Evolutionary conservation across 305 asterid genomes (phyloP).

Genomic region (Ilex paraguariensis): DNA sequence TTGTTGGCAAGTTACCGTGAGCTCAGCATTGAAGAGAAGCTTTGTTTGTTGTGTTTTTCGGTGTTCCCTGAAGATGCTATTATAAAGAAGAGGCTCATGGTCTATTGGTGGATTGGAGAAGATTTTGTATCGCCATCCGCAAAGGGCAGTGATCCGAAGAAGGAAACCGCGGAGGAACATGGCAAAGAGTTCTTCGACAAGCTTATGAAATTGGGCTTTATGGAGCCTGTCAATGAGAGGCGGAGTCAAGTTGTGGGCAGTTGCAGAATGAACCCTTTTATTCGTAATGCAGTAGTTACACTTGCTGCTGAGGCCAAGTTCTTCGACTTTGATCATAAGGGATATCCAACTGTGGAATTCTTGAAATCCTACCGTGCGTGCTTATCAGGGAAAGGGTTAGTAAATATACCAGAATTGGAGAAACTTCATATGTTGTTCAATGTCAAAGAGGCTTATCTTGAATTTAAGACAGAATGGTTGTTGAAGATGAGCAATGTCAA

Average conservation of each 20-base stretch:
- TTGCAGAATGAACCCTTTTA: slow-evolving; percentile 31
- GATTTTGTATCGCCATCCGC: slow-evolving; percentile 18
- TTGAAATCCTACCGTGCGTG: slow-evolving; percentile 25
- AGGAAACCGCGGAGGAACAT: slow-evolving; percentile 5
- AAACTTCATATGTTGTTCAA: slow-evolving; percentile 42
- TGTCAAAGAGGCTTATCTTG: slow-evolving; percentile 35
- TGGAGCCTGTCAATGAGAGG: slow-evolving; percentile 28
- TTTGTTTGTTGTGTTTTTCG: slow-evolving; percentile 40
- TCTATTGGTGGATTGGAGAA: slow-evolving; percentile 46
- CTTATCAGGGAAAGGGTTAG: slow-evolving; percentile 34
- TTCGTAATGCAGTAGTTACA: slow-evolving; percentile 23
- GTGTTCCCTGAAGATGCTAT: slow-evolving; percentile 33
- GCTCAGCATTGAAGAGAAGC: slow-evolving; percentile 17
- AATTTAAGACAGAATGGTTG: slow-evolving; percentile 35
- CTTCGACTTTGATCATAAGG: slow-evolving; percentile 31
- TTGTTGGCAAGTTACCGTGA: slow-evolving; percentile 23
- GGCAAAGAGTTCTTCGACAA: slow-evolving; percentile 11
- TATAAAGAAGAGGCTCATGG: slow-evolving; percentile 41
- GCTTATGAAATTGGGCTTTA: slow-evolving; percentile 28
- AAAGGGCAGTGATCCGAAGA: neutral
- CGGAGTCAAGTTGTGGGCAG: slow-evolving; percentile 14
- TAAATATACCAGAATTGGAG: slow-evolving; percentile 23
- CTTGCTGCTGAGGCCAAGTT: slow-evolving; percentile 28
- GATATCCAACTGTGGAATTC: slow-evolving; percentile 29
- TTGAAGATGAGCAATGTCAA: slow-evolving; percentile 32